Evolutionary conservation across 2,329 filamentous ascomycete species (phyloP).

Genomic region (Alternaria arbusti): DNA sequence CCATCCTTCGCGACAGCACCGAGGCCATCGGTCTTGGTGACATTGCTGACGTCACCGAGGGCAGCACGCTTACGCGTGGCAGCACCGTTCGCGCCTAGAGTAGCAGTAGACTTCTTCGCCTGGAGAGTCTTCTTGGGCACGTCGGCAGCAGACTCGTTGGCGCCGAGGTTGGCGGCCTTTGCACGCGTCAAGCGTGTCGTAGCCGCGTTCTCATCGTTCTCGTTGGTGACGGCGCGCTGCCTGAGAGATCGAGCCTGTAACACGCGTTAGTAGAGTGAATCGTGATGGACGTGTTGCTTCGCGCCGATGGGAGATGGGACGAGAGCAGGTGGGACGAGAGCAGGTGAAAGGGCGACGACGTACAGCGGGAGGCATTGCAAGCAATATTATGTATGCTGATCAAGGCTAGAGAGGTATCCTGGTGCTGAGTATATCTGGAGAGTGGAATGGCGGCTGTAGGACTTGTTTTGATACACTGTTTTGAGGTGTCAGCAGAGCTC

Average conservation of each 20-base stretch:
- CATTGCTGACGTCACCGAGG: conserved; percentile 94
- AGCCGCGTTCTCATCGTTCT: conserved; percentile 88
- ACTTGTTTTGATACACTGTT: conserved; percentile 49
- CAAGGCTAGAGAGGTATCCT: conserved; percentile 39
- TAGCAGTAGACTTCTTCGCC: conserved; percentile 53
- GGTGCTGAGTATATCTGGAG: conserved; percentile 31
- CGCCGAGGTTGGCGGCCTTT: conserved; percentile 75
- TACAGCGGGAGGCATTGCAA: conserved; percentile 64
- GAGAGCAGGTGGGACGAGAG: conserved; percentile 8
- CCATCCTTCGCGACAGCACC: conserved; percentile 55
- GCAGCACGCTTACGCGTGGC: conserved; percentile 76
- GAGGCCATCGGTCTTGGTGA: conserved; percentile 72
- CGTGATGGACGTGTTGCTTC: conserved; percentile 7
- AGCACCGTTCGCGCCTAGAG: conserved; percentile 48
- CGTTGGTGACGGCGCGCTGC: conserved; percentile 80
- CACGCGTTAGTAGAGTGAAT: conserved; percentile 49
- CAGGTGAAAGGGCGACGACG: conserved; percentile 41
- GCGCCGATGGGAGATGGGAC: conserved; percentile 14
- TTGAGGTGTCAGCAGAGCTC: conserved; percentile 34
- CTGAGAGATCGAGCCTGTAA: conserved; percentile 71
- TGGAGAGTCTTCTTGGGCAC: conserved; percentile 57
- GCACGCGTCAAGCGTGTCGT: conserved; percentile 90
- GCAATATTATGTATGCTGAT: conserved; percentile 47
- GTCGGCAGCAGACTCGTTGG: conserved; percentile 63
- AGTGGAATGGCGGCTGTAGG: conserved; percentile 34